phyloP scores from a whole-genome alignment of 768 basidiomycete species.

The Phaeolepiota aurea region DNA sequence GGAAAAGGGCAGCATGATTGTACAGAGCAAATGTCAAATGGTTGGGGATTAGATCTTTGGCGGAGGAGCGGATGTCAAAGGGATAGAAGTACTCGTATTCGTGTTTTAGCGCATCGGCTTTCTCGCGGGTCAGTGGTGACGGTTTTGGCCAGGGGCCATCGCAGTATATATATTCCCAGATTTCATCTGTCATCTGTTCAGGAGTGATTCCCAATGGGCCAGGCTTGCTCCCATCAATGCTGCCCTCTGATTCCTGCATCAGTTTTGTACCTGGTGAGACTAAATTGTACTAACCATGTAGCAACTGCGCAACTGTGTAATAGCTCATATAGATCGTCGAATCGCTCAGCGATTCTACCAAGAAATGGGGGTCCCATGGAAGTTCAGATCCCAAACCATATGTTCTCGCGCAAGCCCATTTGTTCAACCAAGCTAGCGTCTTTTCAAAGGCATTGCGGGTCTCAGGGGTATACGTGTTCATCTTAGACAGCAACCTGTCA shows the following conservation, averaged over 20 bases:
- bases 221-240: slow-evolving; percentile 68
- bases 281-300: slow-evolving; percentile 61
- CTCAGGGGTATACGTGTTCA: slow-evolving; percentile 90
- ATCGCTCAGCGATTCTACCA: slow-evolving; percentile 95
- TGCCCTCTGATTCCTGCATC: slow-evolving; percentile 35
- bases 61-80: slow-evolving; percentile 95
- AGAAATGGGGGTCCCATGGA: slow-evolving; percentile 94
- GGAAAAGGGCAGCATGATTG: slow-evolving; percentile 93
- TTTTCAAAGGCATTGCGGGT: slow-evolving; percentile 89
- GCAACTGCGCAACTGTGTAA: slow-evolving; percentile 87
- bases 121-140: slow-evolving; percentile 62
- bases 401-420: slow-evolving; percentile 99
- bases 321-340: slow-evolving; percentile 99
- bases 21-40: slow-evolving; percentile 92
- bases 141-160: slow-evolving; percentile 66
- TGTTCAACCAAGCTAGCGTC: slow-evolving; percentile 89
- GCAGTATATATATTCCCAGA: slow-evolving; percentile 92
- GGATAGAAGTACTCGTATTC: slow-evolving; percentile 98
- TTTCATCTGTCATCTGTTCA: slow-evolving; percentile 94
- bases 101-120: slow-evolving; percentile 78
- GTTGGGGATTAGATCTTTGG: slow-evolving; percentile 94
- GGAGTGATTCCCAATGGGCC: slow-evolving; percentile 82
- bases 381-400: slow-evolving; percentile 93
- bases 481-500: slow-evolving; percentile 62
- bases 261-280: neutral